Base-by-base conservation (phyloP, 2,329 filamentous ascomycete genomes). In the Pseudogymnoascus sp. region DNA sequence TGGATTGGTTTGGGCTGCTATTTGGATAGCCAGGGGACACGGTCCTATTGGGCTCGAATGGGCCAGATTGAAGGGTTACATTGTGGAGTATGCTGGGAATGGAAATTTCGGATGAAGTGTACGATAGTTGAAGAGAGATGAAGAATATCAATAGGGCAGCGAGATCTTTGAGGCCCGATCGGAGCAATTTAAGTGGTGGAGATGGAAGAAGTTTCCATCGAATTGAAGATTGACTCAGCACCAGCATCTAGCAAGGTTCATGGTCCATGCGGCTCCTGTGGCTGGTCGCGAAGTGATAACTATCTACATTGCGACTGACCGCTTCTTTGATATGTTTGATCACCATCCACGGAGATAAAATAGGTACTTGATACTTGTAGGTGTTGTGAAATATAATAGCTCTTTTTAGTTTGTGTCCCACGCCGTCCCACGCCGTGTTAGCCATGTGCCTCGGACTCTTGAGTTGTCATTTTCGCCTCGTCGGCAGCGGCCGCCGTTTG, bases 301-400 rank as follows among this genome's bases (percentile, higher is more conserved):
- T 31, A 29, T 29, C 12, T 52, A 14, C 41, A 8, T 29, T 11
- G 3, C 19, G 45, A 52, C 45, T 52, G 45, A 52, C 45, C 45
- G 45, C 45, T 52, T 52, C 23, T 52, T 52, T 31, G 45, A 4
- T n/a, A 45, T 45, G 41, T 52, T 52, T 52, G 45, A 52, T 52
- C 45, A 52, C 45, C 45, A 6, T 8, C 43, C 23, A 21, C 8
- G 45, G 16, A 29, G 45, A 52, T 16, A 16, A 16, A 10, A 26
- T 52, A 16, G 45, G 31, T 52, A 52, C 45, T 52, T 52, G 45
- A 52, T 52, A 52, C 45, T 52, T 52, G n/a, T 31, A 52, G 45
- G 4, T 11, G 45, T 16, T 16, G 1, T 45, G 12, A 26, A 8
- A 45, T 45, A 45, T 45, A 45, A 45, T 26, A 14, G 41, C 19